Base-by-base conservation (phyloP, 169 alveolate genomes). In the Cryptosporidium viatorum region DNA sequence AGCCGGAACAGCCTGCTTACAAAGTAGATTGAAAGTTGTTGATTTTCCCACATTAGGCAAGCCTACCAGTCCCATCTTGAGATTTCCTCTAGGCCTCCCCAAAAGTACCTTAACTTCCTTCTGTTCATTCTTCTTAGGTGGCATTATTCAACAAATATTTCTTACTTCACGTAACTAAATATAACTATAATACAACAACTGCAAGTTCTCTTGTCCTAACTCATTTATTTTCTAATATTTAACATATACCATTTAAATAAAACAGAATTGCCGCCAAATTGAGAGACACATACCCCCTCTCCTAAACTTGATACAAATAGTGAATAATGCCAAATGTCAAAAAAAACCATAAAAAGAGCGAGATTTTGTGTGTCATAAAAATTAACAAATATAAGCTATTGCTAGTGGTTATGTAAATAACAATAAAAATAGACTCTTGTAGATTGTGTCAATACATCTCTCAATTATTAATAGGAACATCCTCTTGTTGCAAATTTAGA, bases 61-160 rank as follows among this genome's bases (percentile, higher is more conserved):
- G 18, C 99, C 99, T 14, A 98, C 99, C 31, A 98, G 93, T 37
- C 99, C 99, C 99, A 98, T 98, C 87, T 97, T 97, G 37, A 98
- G 93, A 67, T 95, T 95, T 68, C 94, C 94, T 59, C 93, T 92
- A 21, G 98, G 98, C 86, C 98, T 86, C 33, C 71, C 71, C 21
- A 70, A 39, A 45, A 71, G 69, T 7, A 71, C 60, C 59, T 60
- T 68, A 35, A 33, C 93, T 75, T 91, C 94, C 92, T 92, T 94
- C 43, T 84, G 93, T 67, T 93, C 95, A 84, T 94, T 94, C 85
- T 94, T 94, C 85, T 94, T 94, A 29, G 96, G 96, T 43, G 96
- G 95, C 96, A 94, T 94, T 52, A 3, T 71, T 9, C n/a, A 1
- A 6, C 12, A 74, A 6, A 16, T 35, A 6, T 29, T 3, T 48